Conservation (phyloP, 2,329 filamentous ascomycete genomes). For the Epichloe scottii region DNA sequence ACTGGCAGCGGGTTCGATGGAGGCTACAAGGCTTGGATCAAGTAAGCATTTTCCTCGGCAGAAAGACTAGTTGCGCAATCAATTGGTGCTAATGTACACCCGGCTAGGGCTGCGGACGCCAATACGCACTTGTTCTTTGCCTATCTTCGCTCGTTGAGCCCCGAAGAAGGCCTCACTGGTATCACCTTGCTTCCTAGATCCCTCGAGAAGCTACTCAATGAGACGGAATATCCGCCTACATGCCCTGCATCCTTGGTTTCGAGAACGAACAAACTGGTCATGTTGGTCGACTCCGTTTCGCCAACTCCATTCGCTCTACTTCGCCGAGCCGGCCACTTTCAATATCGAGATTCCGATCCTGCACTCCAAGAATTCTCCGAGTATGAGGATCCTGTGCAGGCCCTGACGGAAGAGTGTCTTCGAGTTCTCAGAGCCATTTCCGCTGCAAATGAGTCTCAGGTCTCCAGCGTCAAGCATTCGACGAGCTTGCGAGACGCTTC, state of each 20-base stretch:
- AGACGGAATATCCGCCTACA: constrained; percentile 88
- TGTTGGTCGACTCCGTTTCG: constrained; percentile 93
- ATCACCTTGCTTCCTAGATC: constrained; percentile 84
- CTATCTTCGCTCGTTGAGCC: constrained; percentile 79
- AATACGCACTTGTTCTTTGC: constrained; percentile 97
- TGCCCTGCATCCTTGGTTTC: constrained; percentile 64
- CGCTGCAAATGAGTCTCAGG: constrained; percentile 72
- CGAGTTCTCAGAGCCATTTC: constrained; percentile 84
- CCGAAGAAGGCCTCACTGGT: constrained; percentile 63
- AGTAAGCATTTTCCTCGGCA: constrained; percentile 14
- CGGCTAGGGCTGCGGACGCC: constrained; percentile 71
- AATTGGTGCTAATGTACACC: constrained; percentile 1
- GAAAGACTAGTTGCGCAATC: not conserved
- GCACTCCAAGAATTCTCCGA: constrained; percentile 78
- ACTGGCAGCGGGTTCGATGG: constrained; percentile 85
- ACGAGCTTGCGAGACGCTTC: constrained; percentile 72
- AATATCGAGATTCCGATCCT: constrained; percentile 79
- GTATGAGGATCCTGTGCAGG: constrained; percentile 77
- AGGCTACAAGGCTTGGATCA: constrained; percentile 83
- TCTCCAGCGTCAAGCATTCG: constrained; percentile 56
- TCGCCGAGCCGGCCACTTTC: constrained; percentile 84
- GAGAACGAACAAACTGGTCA: constrained; percentile 77
- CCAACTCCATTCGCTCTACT: constrained; percentile 87
- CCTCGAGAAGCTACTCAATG: constrained; percentile 76
- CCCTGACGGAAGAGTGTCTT: constrained; percentile 85